A percentile compares a stretch with the other conserved stretches of the same genome.
Evolutionary conservation across 345 rosid genomes (phyloP).

Genomic region (Litchi chinensis): DNA sequence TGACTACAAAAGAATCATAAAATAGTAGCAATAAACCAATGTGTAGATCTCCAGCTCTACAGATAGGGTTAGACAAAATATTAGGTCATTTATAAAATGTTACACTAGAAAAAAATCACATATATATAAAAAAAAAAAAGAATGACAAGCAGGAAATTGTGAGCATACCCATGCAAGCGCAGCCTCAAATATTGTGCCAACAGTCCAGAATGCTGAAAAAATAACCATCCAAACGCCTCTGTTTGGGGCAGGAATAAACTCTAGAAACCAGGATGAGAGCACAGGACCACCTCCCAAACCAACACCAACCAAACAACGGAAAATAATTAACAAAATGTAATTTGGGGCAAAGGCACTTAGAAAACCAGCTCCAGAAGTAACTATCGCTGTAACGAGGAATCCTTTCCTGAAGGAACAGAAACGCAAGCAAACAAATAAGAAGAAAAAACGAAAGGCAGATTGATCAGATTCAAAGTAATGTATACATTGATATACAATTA

Average conservation of each 20-base stretch:
- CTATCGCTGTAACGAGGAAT: constrained; percentile 74
- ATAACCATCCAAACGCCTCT: constrained; percentile 95
- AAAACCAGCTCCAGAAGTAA: constrained; percentile 78
- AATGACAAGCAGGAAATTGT: constrained; percentile 1
- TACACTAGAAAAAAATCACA: not conserved
- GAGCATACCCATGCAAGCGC: constrained; percentile 80
- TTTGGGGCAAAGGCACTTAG: constrained; percentile 78
- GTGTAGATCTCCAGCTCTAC: not conserved
- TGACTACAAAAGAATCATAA: not conserved
- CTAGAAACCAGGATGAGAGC: constrained; percentile 84
- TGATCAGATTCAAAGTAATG: constrained; percentile 3
- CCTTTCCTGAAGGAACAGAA: constrained; percentile 65
- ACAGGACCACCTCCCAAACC: constrained; percentile 98
- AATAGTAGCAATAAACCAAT: not conserved
- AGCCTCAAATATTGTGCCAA: constrained; percentile 83
- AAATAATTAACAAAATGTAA: constrained; percentile 52
- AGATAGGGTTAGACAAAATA: not conserved
- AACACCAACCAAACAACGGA: constrained; percentile 83
- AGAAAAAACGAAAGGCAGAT: not conserved
- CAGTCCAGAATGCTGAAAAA: constrained; percentile 83
- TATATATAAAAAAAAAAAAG: constrained; percentile 10
- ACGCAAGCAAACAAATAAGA: constrained; percentile 14
- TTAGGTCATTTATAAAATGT: not conserved
- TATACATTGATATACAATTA: not conserved
- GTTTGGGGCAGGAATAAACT: constrained; percentile 88